Conservation (phyloP, 179 eudicot species). For the Nepenthes alata region DNA sequence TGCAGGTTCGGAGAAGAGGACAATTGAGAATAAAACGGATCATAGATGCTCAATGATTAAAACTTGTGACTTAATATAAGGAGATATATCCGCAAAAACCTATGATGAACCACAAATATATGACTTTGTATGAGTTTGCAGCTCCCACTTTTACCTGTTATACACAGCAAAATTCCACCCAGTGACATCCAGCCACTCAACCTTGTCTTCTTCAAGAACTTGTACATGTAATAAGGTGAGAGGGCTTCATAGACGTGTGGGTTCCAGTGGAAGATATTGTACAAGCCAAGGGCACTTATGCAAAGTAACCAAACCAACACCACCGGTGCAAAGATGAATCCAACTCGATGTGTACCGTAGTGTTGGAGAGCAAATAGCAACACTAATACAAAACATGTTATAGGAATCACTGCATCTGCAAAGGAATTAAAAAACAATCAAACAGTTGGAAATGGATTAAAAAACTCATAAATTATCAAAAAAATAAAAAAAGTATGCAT, state of each 20-base stretch:
- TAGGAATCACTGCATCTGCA: slow-evolving; percentile 89
- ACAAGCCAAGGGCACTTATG: slow-evolving; percentile 68
- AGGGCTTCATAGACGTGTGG: slow-evolving; percentile 68
- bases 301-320: slow-evolving; percentile 70
- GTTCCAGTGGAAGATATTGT: slow-evolving; percentile 71
- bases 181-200: slow-evolving; percentile 87
- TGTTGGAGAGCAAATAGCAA: slow-evolving; percentile 83
- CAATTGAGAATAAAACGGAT: not conserved
- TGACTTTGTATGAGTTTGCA: not conserved
- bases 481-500: no score
- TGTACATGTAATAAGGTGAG: slow-evolving; percentile 80
- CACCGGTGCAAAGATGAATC: slow-evolving; percentile 65
- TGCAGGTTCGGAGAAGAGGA: not conserved
- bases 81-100: not conserved
- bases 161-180: slow-evolving; percentile 78
- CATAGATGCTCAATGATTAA: no score
- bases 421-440: slow-evolving; percentile 1
- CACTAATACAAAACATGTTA: slow-evolving; percentile 71
- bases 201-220: slow-evolving; percentile 74
- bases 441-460: not conserved
- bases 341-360: slow-evolving; percentile 73
- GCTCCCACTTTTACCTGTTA: slow-evolving; percentile 42
- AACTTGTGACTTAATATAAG: no score
- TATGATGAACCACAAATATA: not conserved
- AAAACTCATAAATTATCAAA: not conserved